Conservation (phyloP, 805 yeast species). For the Spathaspora passalidarum region DNA sequence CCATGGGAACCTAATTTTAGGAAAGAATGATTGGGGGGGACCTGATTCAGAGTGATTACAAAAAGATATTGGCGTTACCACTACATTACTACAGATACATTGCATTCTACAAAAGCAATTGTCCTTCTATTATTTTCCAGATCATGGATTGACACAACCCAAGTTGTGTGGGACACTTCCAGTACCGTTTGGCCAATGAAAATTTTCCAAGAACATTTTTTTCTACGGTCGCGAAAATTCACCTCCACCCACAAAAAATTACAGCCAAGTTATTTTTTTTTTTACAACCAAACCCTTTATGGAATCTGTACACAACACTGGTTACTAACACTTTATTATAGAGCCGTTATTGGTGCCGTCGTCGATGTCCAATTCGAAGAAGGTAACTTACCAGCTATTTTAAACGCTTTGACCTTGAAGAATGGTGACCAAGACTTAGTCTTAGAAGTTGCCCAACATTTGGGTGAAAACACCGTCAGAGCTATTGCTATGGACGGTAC, state of each 20-base stretch:
- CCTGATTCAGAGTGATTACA: too few relatives aligned
- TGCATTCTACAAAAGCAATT: too few relatives aligned
- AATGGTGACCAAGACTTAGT: slow-evolving; percentile 76
- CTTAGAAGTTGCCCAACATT: slow-evolving; percentile 98
- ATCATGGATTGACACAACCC: too few relatives aligned
- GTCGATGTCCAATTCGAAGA: slow-evolving; percentile 98
- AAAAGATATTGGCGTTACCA: too few relatives aligned
- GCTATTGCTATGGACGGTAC: slow-evolving; percentile 99
- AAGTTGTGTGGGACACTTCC: too few relatives aligned
- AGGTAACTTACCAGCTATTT: slow-evolving; percentile 94
- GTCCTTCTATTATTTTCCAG: not conserved
- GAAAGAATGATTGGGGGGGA: too few relatives aligned
- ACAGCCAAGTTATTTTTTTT: not conserved
- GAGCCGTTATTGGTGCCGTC: slow-evolving; percentile 99
- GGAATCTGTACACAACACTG: not conserved
- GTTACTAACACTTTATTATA: slow-evolving; percentile 37
- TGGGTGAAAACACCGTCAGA: slow-evolving; percentile 99
- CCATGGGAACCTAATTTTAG: too few relatives aligned
- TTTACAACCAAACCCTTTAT: not conserved
- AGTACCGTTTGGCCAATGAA: slow-evolving; percentile 23
- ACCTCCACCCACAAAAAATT: not conserved
- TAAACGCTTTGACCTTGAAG: slow-evolving; percentile 91
- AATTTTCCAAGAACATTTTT: slow-evolving; percentile 15
- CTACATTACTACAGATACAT: too few relatives aligned
- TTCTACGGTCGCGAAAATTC: not conserved